A percentile compares a stretch with the other conserved stretches of the same genome.
Conservation (phyloP, 2,329 filamentous ascomycete species). For the Rhinocladiella similis region DNA sequence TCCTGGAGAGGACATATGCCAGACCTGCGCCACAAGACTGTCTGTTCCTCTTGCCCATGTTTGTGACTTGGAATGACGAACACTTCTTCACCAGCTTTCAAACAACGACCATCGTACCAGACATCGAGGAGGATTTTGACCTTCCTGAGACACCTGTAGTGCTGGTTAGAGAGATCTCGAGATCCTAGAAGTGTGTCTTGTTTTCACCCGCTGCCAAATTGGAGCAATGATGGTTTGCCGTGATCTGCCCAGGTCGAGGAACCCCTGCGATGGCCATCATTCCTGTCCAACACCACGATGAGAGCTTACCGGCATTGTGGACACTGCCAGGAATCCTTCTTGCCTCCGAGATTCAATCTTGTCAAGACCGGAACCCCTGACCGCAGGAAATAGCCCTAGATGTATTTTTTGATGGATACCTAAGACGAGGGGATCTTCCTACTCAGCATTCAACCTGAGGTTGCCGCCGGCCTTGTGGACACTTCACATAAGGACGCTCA, state of each 20-base stretch:
- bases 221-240: conserved; percentile 82
- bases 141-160: conserved; percentile 65
- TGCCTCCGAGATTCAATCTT: too few species aligned
- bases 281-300: conserved; percentile 73
- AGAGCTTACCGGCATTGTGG: too few species aligned
- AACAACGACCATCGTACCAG: conserved; percentile 62
- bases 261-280: too few species aligned
- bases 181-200: not conserved
- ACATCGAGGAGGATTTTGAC: conserved; percentile 80
- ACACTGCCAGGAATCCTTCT: too few species aligned
- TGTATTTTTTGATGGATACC: too few species aligned
- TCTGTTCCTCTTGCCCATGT: conserved; percentile 65
- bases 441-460: too few species aligned
- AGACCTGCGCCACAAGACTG: conserved; percentile 62
- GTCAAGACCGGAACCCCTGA: too few species aligned
- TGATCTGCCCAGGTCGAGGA: too few species aligned
- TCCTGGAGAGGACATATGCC: not conserved
- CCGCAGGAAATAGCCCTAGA: too few species aligned
- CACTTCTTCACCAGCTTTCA: conserved; percentile 73
- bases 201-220: conserved; percentile 83
- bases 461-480: too few species aligned
- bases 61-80: conserved; percentile 90
- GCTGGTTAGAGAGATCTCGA: not conserved
- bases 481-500: too few species aligned
- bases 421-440: too few species aligned